These are phyloP conservation scores for Xylaria sp. DNA, from an alignment of 2,329 filamentous ascomycete genomes.

Conservation along the genomic window DNA sequence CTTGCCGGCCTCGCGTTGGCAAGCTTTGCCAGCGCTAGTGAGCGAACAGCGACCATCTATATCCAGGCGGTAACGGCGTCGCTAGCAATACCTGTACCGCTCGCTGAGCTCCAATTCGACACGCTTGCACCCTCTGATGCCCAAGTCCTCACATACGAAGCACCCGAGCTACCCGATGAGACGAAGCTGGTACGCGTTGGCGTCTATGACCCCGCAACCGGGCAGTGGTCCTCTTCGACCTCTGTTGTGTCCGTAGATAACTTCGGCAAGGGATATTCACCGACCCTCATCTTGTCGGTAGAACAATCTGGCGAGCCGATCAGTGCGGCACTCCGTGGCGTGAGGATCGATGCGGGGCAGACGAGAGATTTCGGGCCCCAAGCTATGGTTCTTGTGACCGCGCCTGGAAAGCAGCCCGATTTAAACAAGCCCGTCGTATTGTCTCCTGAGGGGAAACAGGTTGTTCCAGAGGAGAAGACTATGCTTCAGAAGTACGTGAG, in stretches of 20 bases:
- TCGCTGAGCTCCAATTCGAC: slow-evolving; percentile 69
- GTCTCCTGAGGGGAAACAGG: slow-evolving; percentile 68
- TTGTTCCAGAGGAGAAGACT: slow-evolving; percentile 69
- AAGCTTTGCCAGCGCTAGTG: slow-evolving; percentile 52
- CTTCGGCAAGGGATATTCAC: slow-evolving; percentile 70
- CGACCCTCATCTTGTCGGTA: slow-evolving; percentile 65
- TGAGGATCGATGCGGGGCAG: slow-evolving; percentile 70
- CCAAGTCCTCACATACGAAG: slow-evolving; percentile 65
- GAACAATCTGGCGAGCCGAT: slow-evolving; percentile 57
- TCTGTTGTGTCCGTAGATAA: slow-evolving; percentile 67
- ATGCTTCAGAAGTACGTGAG: slow-evolving; percentile 72
- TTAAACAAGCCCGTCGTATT: slow-evolving; percentile 74
- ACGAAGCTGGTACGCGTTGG: slow-evolving; percentile 67
- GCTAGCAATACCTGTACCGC: slow-evolving; percentile 53
- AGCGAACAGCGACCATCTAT: slow-evolving; percentile 63
- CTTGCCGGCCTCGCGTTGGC: slow-evolving; percentile 55
- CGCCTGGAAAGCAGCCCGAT: slow-evolving; percentile 65
- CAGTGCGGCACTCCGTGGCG: slow-evolving; percentile 65
- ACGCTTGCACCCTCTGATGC: slow-evolving; percentile 56
- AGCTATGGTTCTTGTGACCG: slow-evolving; percentile 61
- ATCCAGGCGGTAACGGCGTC: slow-evolving; percentile 61
- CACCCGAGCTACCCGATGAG: slow-evolving; percentile 62
- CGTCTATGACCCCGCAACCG: slow-evolving; percentile 61
- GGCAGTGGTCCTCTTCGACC: slow-evolving; percentile 65
- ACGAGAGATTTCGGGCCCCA: slow-evolving; percentile 74